Base-by-base conservation (phyloP, 176 grass and related monocot genomes). In the Rhynchospora breviuscula region DNA sequence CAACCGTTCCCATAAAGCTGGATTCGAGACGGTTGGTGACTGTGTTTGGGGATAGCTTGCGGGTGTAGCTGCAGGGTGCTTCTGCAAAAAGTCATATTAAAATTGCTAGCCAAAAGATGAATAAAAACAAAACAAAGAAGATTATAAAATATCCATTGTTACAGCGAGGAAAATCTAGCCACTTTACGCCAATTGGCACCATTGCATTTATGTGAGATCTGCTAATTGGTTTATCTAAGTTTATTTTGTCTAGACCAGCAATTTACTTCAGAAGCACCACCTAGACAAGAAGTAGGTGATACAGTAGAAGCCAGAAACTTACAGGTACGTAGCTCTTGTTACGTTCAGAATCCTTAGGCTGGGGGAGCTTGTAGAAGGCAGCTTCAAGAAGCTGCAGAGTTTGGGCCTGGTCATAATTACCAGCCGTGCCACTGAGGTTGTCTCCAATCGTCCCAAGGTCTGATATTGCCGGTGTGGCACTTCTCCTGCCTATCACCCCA, bases 401-500 rank as follows among this genome's bases (percentile, higher is more conserved):
- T 83, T 99, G 90, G 76, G 87, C 66, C n/a, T 86, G 89, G 89
- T 99, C 93, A 4, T 93, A 93, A 85, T 40, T 85, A 66, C 81
- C 87, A 40, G 74, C 75, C 69, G 81, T 53, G 51, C 84, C 90
- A 48, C 86, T 91, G 59, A 98, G 81, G 85, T 90, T 96, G 87
- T 99, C 93, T 33, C 93, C 97, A 48, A 93, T 91, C 54, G 91
- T 81, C 83, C 95, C 92, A 84, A 98, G 87, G 81, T 98, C 95
- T 80, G 90, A 79, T 60, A 86, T 13, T 48, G 45, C 40, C 8
- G 63, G 48, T 3, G 60, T 54, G 19, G 46, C 83, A 88, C 97
- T 99, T 88, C 96, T 95, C 77, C 97, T 88, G 46, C 97, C 93
- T 56, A 99, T 99, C 79, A 99, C 91, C 70, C 97, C 97, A 72